phyloP scores from a whole-genome alignment of 2,329 filamentous ascomycete genomes.

The Xylariaceae sp. region DNA sequence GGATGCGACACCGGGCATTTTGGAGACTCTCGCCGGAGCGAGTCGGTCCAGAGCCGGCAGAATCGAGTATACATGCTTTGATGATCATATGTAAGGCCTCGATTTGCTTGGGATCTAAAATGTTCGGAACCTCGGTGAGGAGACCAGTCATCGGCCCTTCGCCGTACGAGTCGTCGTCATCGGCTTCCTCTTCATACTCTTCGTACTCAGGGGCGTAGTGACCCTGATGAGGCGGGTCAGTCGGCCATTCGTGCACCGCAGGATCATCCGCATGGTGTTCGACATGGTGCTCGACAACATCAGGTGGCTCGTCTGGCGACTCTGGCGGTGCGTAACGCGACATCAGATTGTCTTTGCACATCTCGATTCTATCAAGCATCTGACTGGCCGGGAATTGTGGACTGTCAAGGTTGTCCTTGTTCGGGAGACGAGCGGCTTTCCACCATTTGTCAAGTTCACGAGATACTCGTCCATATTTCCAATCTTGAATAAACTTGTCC shows the following conservation, averaged over 20 bases:
- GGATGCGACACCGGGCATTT: constrained; percentile 83
- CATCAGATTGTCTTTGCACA: constrained; percentile 59
- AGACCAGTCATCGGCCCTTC: constrained; percentile 79
- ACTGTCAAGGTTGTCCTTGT: constrained; percentile 57
- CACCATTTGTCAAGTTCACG: constrained; percentile 66
- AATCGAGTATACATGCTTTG: constrained; percentile 88
- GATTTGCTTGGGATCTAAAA: constrained; percentile 90
- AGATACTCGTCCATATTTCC: constrained; percentile 58
- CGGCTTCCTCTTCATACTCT: constrained; percentile 48
- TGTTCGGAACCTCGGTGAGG: constrained; percentile 89
- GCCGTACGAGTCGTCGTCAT: constrained; percentile 74
- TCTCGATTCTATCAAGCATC: constrained; percentile 55
- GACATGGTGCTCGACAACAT: constrained; percentile 38
- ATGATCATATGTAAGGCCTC: constrained; percentile 97
- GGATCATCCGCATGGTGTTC: constrained; percentile 25
- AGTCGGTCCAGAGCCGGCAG: constrained; percentile 67
- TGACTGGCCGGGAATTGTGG: constrained; percentile 60
- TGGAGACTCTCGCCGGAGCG: constrained; percentile 77
- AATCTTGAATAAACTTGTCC: constrained; percentile 59
- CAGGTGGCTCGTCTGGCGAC: constrained; percentile 33
- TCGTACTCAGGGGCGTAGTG: constrained; percentile 46
- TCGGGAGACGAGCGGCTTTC: constrained; percentile 58
- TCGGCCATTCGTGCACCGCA: constrained; percentile 34
- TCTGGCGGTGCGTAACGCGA: constrained; percentile 49
- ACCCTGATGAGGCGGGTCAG: constrained; percentile 40